Evolutionary conservation across 306 rosid genomes (phyloP).

Genomic region (Quercus alba): DNA sequence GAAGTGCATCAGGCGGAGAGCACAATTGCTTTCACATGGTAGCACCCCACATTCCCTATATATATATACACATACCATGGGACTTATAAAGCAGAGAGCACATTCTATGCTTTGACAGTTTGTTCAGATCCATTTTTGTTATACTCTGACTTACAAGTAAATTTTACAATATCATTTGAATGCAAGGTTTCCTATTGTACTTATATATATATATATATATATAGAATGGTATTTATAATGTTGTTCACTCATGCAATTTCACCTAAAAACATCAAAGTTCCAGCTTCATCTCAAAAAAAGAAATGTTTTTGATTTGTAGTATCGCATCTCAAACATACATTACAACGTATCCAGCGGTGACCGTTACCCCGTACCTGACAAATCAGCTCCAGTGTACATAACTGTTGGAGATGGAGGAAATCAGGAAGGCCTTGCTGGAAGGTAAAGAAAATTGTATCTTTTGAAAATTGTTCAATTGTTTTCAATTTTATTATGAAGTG

Average conservation of each 20-base stretch:
- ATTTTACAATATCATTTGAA: not conserved
- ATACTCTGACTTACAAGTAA: not conserved
- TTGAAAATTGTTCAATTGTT: not conserved
- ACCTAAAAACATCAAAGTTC: not conserved
- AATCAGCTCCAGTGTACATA: conserved; percentile 86
- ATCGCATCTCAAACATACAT: conserved; percentile 68
- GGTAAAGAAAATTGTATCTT: conserved; percentile 33
- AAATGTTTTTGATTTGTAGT: conserved; percentile 41
- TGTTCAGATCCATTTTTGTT: not conserved
- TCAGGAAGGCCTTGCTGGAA: conserved; percentile 96
- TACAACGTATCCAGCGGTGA: conserved; percentile 66
- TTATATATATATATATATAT: no score
- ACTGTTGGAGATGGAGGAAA: conserved; percentile 99
- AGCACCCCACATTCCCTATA: not conserved
- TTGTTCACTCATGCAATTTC: not conserved
- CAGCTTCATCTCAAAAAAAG: not conserved
- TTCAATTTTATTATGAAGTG: not conserved
- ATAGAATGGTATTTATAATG: not conserved
- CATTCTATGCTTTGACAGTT: not conserved
- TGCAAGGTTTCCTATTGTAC: not conserved
- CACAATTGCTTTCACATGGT: not conserved
- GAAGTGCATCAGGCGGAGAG: not conserved
- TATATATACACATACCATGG: not conserved
- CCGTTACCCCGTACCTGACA: conserved; percentile 59
- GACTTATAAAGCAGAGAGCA: no score